A percentile compares a stretch with the other conserved stretches of the same genome.
Evolutionary conservation across 768 basidiomycete genomes (phyloP).

Genomic region (Panus rudis): DNA sequence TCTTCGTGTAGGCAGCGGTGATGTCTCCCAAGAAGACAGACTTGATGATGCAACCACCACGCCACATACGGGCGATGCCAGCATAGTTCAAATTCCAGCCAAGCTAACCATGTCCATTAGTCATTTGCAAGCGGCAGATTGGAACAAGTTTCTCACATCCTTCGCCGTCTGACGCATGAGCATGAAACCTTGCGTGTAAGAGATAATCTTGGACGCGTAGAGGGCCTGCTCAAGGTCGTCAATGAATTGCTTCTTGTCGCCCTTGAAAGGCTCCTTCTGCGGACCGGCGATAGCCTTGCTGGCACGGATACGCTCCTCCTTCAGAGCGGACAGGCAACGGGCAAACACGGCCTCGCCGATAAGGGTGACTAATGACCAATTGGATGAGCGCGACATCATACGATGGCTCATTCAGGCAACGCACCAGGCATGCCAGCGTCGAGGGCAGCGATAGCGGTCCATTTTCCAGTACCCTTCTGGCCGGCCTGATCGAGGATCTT

Average conservation of each 20-base stretch:
- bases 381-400: slow-evolving; percentile 8
- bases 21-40: slow-evolving; percentile 90
- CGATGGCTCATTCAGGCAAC: slow-evolving; percentile 16
- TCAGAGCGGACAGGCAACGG: slow-evolving; percentile 94
- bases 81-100: slow-evolving; percentile 94
- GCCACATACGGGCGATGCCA: slow-evolving; percentile 99
- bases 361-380: slow-evolving; percentile 74
- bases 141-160: slow-evolving; percentile 43
- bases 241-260: slow-evolving; percentile 98
- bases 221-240: slow-evolving; percentile 98
- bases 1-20: slow-evolving; percentile 84
- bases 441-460: slow-evolving; percentile 96
- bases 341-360: slow-evolving; percentile 99
- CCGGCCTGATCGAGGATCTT: slow-evolving; percentile 97
- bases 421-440: slow-evolving; percentile 83
- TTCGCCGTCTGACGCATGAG: slow-evolving; percentile 97
- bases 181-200: slow-evolving; percentile 99
- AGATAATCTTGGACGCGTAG: slow-evolving; percentile 99
- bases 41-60: slow-evolving; percentile 99
- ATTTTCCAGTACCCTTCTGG: slow-evolving; percentile 99
- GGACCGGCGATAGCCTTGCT: slow-evolving; percentile 89
- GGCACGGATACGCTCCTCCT: slow-evolving; percentile 90
- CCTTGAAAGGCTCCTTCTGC: slow-evolving; percentile 87
- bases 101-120: slow-evolving; percentile 32
- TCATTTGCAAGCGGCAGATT: not conserved